Conservation (phyloP, 129 eudicot genomes). For the Helianthus tuberosus region DNA sequence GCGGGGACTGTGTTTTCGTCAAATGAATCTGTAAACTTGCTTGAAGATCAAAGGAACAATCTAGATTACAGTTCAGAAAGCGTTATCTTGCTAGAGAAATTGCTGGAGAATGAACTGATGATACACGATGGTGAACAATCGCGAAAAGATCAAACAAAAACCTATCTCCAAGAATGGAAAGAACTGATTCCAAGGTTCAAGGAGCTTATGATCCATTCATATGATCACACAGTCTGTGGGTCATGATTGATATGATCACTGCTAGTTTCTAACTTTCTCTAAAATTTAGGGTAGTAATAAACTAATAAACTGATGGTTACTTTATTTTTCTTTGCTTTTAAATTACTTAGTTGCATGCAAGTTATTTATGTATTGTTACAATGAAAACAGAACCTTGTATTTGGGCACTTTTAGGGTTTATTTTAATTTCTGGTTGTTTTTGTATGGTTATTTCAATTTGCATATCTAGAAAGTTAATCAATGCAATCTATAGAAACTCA, state of each 20-base stretch:
- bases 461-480: too few relatives aligned
- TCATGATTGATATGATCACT: too few relatives aligned
- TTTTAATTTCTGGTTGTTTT: too few relatives aligned
- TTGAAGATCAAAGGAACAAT: slow-evolving; percentile 32
- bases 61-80: slow-evolving; percentile 42
- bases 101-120: slow-evolving; percentile 63
- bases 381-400: too few relatives aligned
- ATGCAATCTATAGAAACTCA: too few relatives aligned
- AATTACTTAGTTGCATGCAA: background rate
- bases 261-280: too few relatives aligned
- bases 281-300: too few relatives aligned
- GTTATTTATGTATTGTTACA: too few relatives aligned
- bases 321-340: too few relatives aligned
- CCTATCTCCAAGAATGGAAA: slow-evolving; percentile 62
- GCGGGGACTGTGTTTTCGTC: slow-evolving; percentile 31
- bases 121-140: slow-evolving; percentile 39
- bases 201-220: slow-evolving; percentile 5
- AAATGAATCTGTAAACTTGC: slow-evolving; percentile 43
- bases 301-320: too few relatives aligned
- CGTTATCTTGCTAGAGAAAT: slow-evolving; percentile 72
- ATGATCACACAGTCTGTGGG: background rate
- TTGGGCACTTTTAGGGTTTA: too few relatives aligned
- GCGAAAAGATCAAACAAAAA: slow-evolving; percentile 36
- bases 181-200: slow-evolving; percentile 42
- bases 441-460: too few relatives aligned